Evolutionary conservation across 2,329 filamentous ascomycete species (phyloP).

Genomic region (Cladosporium austrohemisphaericum): DNA sequence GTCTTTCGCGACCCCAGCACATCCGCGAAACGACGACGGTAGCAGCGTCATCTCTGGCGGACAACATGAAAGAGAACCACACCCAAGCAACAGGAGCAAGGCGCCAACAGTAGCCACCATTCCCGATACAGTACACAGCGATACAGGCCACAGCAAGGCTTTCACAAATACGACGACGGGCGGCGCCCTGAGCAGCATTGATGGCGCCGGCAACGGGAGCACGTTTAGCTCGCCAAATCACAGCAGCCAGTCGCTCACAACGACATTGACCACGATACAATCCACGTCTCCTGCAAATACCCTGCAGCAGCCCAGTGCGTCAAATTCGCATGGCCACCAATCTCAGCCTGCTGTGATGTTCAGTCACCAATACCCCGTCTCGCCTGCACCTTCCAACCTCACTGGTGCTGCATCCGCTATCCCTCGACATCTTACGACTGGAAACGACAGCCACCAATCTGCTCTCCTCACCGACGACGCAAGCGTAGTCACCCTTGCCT

Average conservation of each 20-base stretch:
- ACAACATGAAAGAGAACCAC: slow-evolving; percentile 57
- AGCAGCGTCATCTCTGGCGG: slow-evolving; percentile 53
- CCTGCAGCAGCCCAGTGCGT: slow-evolving; percentile 29
- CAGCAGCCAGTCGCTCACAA: slow-evolving; percentile 75
- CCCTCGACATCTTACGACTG: slow-evolving; percentile 63
- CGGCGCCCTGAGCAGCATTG: slow-evolving; percentile 57
- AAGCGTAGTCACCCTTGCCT: slow-evolving; percentile 79
- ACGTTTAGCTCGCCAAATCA: slow-evolving; percentile 43
- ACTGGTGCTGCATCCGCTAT: slow-evolving; percentile 68
- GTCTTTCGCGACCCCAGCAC: slow-evolving; percentile 52
- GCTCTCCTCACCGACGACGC: slow-evolving; percentile 80
- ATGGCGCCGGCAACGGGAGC: slow-evolving; percentile 29
- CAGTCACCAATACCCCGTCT: slow-evolving; percentile 54
- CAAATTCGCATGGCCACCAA: not conserved
- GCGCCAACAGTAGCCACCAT: slow-evolving; percentile 83
- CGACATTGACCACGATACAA: slow-evolving; percentile 81
- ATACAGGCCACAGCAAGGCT: slow-evolving; percentile 73
- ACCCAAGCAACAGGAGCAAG: slow-evolving; percentile 65
- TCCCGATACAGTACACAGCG: slow-evolving; percentile 69
- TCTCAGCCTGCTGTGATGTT: slow-evolving; percentile 46
- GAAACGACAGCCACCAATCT: slow-evolving; percentile 63
- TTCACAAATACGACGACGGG: slow-evolving; percentile 70
- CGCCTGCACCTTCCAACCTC: slow-evolving; percentile 44
- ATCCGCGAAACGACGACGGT: slow-evolving; percentile 42
- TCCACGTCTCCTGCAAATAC: slow-evolving; percentile 61